Evolutionary conservation across 176 grass and related monocot genomes (phyloP), one percentile per base, ranked within the genome.

Genomic region (Zoysia pacifica): DNA sequence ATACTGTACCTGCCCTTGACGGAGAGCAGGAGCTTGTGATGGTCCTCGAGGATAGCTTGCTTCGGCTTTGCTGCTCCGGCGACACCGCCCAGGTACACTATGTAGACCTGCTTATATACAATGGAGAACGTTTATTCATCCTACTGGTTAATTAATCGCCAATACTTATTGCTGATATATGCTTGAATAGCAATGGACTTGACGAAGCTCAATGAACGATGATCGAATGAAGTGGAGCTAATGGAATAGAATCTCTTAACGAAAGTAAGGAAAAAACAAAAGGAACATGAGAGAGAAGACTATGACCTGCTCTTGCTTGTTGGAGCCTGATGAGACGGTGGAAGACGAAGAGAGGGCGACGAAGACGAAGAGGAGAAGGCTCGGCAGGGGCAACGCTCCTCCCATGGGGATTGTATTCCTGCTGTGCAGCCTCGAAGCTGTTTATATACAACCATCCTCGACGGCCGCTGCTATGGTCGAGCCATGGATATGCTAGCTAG

Each of bases 71-170:
- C 89, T 9, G 58, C 66, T 64, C 90, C 88, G 20, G 36, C 69
- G 61, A 94, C 86, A 72, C 82, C 83, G 28, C 92, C 90, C 56
- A 98, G 45, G 75, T 98, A 82, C 44, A 98, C 96, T 52, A 98
- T 79, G 46, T 93, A 94, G 6, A 93, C 96, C 96, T 98, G 18
- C 14, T 46, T 10, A 45, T 45, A 45, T 45, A 6, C 6, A 65
- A 49, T 16, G 13, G 15, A 3, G 0, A 69, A 41, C 19, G 3
- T 1, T 50, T 39, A 40, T 3, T 64, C 7, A 56, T 52, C 5
- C 0, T 20, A 9, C 61, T 28, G 28, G 28, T 28, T 0, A 28
- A 28, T 28, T n/a, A n/a, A 28, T 28, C 28, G 28, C 28, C 0
- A 28, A 28, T 28, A 28, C 28, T 0, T 28, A 28, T 28, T 28